phyloP scores from a whole-genome alignment of 169 alveolate genomes.

The Cryptosporidium xiaoi region DNA sequence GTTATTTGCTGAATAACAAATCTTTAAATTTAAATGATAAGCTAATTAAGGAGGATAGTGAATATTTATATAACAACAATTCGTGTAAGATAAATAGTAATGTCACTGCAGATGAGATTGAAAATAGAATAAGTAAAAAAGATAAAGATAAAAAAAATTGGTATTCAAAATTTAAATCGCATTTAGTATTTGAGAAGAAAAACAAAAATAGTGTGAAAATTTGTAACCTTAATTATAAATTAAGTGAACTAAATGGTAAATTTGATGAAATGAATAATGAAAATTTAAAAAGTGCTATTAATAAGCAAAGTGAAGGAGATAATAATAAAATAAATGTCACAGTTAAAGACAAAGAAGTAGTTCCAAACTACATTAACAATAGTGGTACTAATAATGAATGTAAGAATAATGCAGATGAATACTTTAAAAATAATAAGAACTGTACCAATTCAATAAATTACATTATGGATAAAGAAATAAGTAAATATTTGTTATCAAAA shows the following conservation, averaged over 20 bases:
- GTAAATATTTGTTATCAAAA: not conserved
- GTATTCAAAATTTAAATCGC: conserved; percentile 35
- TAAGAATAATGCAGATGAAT: not conserved
- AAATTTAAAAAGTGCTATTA: not conserved
- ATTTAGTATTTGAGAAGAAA: not conserved
- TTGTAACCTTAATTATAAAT: not conserved
- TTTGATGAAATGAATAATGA: not conserved
- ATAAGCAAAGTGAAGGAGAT: not conserved
- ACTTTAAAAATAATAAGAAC: not conserved
- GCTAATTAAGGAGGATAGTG: too few species aligned
- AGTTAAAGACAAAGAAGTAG: not conserved
- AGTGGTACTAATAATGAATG: not conserved
- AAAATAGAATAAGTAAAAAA: not conserved
- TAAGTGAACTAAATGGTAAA: not conserved
- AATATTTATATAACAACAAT: too few species aligned
- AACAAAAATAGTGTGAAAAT: not conserved
- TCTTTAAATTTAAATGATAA: too few species aligned
- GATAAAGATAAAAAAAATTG: conserved; percentile 13
- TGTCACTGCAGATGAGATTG: not conserved
- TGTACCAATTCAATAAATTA: not conserved
- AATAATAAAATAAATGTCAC: not conserved
- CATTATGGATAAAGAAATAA: not conserved
- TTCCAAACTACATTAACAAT: not conserved
- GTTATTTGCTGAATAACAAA: not conserved
- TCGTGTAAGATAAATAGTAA: too few species aligned